Evolutionary conservation across 441 rosid genomes (phyloP).

Genomic region (Caryocar brasiliense): DNA sequence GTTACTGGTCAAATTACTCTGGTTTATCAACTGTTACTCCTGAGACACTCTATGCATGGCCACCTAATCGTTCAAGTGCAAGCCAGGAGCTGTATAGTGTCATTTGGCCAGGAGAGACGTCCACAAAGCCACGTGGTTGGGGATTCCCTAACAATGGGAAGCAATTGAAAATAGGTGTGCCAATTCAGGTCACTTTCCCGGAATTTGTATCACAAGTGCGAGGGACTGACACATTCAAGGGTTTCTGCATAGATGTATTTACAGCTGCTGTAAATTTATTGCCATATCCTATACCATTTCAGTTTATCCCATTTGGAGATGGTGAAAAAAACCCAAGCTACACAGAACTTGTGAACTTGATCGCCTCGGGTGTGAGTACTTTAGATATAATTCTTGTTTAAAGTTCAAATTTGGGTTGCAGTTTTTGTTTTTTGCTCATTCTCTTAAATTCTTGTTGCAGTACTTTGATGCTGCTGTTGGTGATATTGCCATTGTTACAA

Average conservation of each 20-base stretch:
- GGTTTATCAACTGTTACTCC: constrained; percentile 62
- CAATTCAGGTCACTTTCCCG: constrained; percentile 51
- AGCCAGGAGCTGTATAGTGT: constrained; percentile 42
- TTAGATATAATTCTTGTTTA: neutral
- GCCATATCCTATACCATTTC: constrained; percentile 70
- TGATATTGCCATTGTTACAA: constrained; percentile 74
- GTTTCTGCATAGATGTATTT: constrained; percentile 85
- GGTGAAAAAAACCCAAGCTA: constrained; percentile 68
- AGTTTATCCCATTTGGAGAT: constrained; percentile 63
- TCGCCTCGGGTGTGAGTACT: constrained; percentile 65
- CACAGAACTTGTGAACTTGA: constrained; percentile 48
- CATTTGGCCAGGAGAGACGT: constrained; percentile 86
- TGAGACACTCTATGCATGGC: constrained; percentile 37
- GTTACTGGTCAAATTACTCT: constrained; percentile 86
- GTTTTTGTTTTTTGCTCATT: constrained; percentile 11
- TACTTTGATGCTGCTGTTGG: constrained; percentile 77
- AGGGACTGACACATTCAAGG: constrained; percentile 56
- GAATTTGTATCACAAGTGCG: constrained; percentile 60
- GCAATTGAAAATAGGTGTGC: constrained; percentile 70
- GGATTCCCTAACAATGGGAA: constrained; percentile 77
- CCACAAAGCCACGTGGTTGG: constrained; percentile 76
- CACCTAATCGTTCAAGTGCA: constrained; percentile 46
- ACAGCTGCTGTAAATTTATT: constrained; percentile 62
- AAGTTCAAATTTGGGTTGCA: neutral
- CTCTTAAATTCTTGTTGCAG: constrained; percentile 28